Evolutionary conservation across 1,139 yeast species (phyloP).

Genomic region (Candida buenavistaensis): DNA sequence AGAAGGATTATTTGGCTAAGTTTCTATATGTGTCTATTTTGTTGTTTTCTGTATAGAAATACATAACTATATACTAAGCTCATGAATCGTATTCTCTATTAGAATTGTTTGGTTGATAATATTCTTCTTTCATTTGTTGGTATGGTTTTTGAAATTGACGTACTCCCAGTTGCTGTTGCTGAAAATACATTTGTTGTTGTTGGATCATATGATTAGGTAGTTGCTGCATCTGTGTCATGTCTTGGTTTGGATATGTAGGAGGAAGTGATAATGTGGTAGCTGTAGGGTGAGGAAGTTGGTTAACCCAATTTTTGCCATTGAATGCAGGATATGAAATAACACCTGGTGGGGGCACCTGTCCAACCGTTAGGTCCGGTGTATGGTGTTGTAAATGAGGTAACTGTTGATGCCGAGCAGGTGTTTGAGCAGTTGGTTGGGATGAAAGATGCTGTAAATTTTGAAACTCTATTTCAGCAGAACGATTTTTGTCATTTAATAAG

Average conservation of each 20-base stretch:
- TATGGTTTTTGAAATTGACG: neutral
- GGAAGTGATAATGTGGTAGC: constrained; percentile 1
- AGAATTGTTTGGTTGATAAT: neutral
- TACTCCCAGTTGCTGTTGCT: neutral
- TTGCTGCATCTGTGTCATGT: neutral
- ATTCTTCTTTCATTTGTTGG: neutral
- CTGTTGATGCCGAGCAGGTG: too few relatives aligned
- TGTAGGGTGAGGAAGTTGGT: constrained; percentile 3
- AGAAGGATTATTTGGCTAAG: neutral
- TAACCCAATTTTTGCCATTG: constrained; percentile 4
- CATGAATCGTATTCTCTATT: neutral
- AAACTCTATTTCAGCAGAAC: neutral
- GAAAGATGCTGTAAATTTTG: neutral
- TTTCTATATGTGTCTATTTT: neutral
- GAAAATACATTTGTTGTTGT: neutral
- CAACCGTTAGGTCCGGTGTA: neutral
- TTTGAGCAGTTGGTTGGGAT: too few relatives aligned
- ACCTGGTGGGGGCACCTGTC: neutral
- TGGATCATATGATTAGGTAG: too few relatives aligned
- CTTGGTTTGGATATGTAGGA: neutral
- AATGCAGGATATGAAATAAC: neutral
- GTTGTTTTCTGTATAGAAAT: neutral
- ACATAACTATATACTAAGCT: neutral
- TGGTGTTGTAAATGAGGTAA: neutral
- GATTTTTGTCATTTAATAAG: constrained; percentile 13